Percentiles rank a stretch among this genome's conserved stretches.
Evolutionary conservation across 495 filamentous ascomycete genomes (phyloP).

Genomic region (Xylaria castorea): DNA sequence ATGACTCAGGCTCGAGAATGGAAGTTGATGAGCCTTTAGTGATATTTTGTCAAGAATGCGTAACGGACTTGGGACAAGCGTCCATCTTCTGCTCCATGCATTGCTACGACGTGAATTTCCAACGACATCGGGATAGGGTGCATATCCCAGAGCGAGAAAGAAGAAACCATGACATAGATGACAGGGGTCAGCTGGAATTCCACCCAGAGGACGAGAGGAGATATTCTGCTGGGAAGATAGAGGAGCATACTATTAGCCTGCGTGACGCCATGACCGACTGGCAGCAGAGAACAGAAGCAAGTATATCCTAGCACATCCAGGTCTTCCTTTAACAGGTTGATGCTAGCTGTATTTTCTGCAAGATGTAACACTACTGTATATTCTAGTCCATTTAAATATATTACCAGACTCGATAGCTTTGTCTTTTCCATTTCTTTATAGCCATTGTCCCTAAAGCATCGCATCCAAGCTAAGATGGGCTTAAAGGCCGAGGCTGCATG

Average conservation of each 20-base stretch:
- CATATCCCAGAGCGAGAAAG: slow-evolving; percentile 45
- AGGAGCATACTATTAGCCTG: slow-evolving; percentile 38
- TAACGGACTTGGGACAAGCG: slow-evolving; percentile 39
- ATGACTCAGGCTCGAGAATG: slow-evolving; percentile 34
- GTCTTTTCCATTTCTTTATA: not conserved
- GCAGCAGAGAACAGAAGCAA: slow-evolving; percentile 42
- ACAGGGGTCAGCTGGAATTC: slow-evolving; percentile 42
- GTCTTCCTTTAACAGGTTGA: not conserved
- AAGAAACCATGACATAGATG: slow-evolving; percentile 31
- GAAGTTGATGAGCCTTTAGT: slow-evolving; percentile 29
- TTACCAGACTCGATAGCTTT: not conserved
- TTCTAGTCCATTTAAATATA: not conserved
- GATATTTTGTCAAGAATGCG: slow-evolving; percentile 52
- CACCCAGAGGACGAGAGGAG: slow-evolving; percentile 34
- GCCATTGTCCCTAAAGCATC: not conserved
- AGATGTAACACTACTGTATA: not conserved
- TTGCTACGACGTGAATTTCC: slow-evolving; percentile 50
- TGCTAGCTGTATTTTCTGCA: not conserved
- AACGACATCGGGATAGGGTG: slow-evolving; percentile 47
- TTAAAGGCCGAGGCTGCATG: not conserved
- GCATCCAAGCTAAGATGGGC: not conserved
- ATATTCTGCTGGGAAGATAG: slow-evolving; percentile 44
- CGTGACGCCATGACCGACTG: slow-evolving; percentile 43
- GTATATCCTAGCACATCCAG: slow-evolving; percentile 14
- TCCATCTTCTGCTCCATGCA: slow-evolving; percentile 49